These are phyloP conservation scores for Letharia columbiana DNA, from an alignment of 495 filamentous ascomycete species.

Conservation along the genomic window DNA sequence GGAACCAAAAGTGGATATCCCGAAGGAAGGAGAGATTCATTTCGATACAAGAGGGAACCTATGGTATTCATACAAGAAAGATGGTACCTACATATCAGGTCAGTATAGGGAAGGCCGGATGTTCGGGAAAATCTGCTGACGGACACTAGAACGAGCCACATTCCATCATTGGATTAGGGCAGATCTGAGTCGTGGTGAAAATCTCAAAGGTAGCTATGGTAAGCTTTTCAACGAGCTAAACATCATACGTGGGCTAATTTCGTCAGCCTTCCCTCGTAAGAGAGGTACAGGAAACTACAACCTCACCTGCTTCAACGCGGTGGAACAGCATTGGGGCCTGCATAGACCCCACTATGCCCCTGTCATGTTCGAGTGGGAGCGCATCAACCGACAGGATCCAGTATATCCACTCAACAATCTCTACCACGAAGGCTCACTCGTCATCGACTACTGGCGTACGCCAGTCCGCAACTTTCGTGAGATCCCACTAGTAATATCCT, in stretches of 20 bases:
- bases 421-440: neutral
- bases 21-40: neutral
- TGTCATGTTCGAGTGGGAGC: conserved; percentile 12
- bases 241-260: neutral
- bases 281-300: neutral
- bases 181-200: neutral
- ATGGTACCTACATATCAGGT: neutral
- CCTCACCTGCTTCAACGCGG: neutral
- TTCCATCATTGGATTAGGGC: conserved; percentile 10
- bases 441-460: conserved; percentile 8
- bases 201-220: conserved; percentile 4
- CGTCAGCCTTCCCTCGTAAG: neutral
- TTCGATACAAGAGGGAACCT: neutral
- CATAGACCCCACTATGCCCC: conserved; percentile 1
- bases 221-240: neutral
- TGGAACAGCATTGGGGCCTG: neutral
- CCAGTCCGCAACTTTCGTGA: neutral
- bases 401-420: neutral
- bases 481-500: conserved; percentile 1
- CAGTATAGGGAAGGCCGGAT: neutral
- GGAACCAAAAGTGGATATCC: neutral
- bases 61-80: neutral
- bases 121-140: neutral
- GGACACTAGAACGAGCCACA: neutral
- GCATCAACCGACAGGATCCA: neutral